Evolutionary conservation across 2,329 filamentous ascomycete genomes (phyloP).

Genomic region (Fusarium goolgardi): DNA sequence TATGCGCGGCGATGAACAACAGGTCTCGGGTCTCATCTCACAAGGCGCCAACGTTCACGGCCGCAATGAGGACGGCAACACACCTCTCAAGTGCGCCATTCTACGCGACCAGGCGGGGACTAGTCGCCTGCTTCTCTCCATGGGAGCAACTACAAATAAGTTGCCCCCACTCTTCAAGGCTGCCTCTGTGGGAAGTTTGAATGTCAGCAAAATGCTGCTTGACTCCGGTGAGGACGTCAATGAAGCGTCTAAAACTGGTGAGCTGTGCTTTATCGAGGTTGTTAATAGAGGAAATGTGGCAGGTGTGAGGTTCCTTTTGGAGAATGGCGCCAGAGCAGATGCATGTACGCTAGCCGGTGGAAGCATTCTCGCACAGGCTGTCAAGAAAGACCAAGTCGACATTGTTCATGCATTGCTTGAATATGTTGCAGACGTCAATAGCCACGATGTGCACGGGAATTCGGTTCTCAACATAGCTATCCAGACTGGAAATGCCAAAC

Average conservation of each 20-base stretch:
- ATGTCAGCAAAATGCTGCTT: not conserved
- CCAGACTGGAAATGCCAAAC: not conserved
- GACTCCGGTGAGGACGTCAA: not conserved
- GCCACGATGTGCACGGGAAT: not conserved
- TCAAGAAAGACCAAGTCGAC: not conserved
- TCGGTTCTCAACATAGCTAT: not conserved
- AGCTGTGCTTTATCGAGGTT: not conserved
- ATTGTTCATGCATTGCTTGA: not conserved
- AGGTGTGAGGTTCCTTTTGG: not conserved
- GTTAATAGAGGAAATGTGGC: not conserved
- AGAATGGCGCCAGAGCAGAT: not conserved
- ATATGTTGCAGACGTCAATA: conserved; percentile 1
- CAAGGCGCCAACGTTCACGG: conserved; percentile 12
- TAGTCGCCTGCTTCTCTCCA: not conserved
- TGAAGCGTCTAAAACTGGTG: not conserved
- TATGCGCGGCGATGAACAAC: conserved; percentile 1
- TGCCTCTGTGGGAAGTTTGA: not conserved
- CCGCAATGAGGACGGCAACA: conserved; percentile 14
- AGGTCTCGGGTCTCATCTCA: not conserved
- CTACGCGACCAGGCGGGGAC: not conserved
- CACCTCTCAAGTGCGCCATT: conserved; percentile 6
- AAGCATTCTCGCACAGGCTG: not conserved
- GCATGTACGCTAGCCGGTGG: not conserved
- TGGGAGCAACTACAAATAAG: not conserved
- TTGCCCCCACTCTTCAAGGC: conserved; percentile 5